These are phyloP conservation scores for Penicillium concentricum DNA, from an alignment of 2,329 filamentous ascomycete species.

Conservation along the genomic window DNA sequence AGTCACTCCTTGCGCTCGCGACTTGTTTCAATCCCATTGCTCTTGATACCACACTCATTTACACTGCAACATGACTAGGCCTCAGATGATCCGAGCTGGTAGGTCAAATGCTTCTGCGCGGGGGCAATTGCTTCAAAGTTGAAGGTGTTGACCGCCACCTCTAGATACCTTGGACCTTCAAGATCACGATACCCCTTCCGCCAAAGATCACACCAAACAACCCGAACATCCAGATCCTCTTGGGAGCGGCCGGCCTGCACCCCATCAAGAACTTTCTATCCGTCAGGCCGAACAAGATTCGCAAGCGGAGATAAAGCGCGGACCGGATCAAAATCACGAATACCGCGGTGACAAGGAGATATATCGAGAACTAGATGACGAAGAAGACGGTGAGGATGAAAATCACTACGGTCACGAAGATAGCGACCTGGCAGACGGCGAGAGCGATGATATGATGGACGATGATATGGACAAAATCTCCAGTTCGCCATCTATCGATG, in stretches of 20 bases:
- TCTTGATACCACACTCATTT: constrained; percentile 18
- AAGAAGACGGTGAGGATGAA: constrained; percentile 22
- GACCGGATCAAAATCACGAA: constrained; percentile 57
- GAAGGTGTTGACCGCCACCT: constrained; percentile 13
- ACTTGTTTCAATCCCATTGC: constrained; percentile 10
- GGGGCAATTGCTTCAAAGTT: not conserved
- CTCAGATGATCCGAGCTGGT: constrained; percentile 49
- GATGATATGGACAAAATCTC: constrained; percentile 98
- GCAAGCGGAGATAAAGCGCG: constrained; percentile 67
- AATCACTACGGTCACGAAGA: constrained; percentile 41
- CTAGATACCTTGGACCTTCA: constrained; percentile 94
- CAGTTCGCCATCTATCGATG: constrained; percentile 96
- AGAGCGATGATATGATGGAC: constrained; percentile 69
- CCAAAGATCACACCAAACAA: constrained; percentile 72
- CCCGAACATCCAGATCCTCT: constrained; percentile 51
- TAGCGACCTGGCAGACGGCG: constrained; percentile 60
- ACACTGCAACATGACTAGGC: constrained; percentile 39
- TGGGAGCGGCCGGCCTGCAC: constrained; percentile 60
- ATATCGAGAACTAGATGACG: constrained; percentile 35
- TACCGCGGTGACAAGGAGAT: constrained; percentile 34
- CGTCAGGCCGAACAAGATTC: constrained; percentile 76
- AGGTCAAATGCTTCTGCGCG: constrained; percentile 17
- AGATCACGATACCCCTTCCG: constrained; percentile 75
- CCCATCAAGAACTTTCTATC: constrained; percentile 83
- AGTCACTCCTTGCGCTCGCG: constrained; percentile 20